phyloP scores from a whole-genome alignment of 352 stramenopile species.

The Phytophthora cryptogea region DNA sequence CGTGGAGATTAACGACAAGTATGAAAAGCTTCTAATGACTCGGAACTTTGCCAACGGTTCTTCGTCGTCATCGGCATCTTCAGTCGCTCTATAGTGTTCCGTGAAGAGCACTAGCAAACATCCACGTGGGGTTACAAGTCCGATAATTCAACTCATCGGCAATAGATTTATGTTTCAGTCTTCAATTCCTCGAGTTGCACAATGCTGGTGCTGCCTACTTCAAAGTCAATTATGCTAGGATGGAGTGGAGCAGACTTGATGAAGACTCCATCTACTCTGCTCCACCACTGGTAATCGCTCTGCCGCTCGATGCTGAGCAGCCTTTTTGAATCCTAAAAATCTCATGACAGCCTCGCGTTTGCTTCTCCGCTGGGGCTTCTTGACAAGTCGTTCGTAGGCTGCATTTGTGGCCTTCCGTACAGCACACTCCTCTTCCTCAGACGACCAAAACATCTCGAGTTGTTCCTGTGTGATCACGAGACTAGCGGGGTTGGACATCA shows the following conservation, averaged over 20 bases:
- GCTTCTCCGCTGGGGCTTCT: slow-evolving; percentile 23
- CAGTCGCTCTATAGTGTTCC: slow-evolving; percentile 21
- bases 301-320: slow-evolving; percentile 13
- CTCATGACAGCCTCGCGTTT: slow-evolving; percentile 28
- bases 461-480: slow-evolving; percentile 23
- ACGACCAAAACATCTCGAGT: slow-evolving; percentile 32
- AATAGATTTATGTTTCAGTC: slow-evolving; percentile 3
- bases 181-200: background rate
- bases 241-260: background rate
- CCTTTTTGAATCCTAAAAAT: slow-evolving; percentile 26
- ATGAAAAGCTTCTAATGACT: slow-evolving; percentile 44
- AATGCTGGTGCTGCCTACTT: background rate
- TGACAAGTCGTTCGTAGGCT: slow-evolving; percentile 34
- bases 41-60: slow-evolving; percentile 28
- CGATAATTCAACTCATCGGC: background rate
- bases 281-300: slow-evolving; percentile 13
- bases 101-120: background rate
- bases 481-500: slow-evolving; percentile 23
- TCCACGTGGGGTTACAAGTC: background rate
- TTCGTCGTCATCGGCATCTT: slow-evolving; percentile 32
- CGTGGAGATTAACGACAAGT: slow-evolving; percentile 48
- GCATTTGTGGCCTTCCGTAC: slow-evolving; percentile 23
- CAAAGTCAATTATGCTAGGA: no score
- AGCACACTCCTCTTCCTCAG: slow-evolving; percentile 19
- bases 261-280: slow-evolving; percentile 10